Conservation (phyloP, 257 asterid species). For the Penstemon davidsonii region DNA sequence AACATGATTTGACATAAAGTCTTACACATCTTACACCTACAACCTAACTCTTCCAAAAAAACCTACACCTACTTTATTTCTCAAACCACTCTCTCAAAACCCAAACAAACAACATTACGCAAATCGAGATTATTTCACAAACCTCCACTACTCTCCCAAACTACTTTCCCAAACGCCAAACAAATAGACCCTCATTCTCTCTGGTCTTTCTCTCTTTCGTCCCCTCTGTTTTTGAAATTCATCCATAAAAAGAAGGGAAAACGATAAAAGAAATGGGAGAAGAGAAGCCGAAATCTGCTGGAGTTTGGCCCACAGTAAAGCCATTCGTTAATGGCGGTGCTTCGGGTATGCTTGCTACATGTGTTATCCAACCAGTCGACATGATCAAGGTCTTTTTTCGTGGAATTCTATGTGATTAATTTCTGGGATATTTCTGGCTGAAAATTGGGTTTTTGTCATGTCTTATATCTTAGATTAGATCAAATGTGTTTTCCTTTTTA, state of each 20-base stretch:
- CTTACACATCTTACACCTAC: no score
- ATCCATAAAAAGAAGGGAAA: slow-evolving; percentile 26
- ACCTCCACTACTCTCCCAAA: no score
- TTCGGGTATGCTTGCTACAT: slow-evolving; percentile 97
- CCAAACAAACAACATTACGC: no score
- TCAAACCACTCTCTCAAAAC: no score
- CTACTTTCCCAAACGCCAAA: no score
- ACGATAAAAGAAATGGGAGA: slow-evolving; percentile 51
- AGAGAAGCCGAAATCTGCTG: slow-evolving; percentile 68
- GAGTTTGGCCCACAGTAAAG: slow-evolving; percentile 82
- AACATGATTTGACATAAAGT: no score
- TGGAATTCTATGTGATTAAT: neutral
- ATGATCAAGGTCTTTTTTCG: slow-evolving; percentile 75
- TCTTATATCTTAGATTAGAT: neutral
- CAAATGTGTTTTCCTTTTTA: neutral
- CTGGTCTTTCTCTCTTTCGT: slow-evolving; percentile 6
- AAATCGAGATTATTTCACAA: no score
- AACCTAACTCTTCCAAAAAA: no score
- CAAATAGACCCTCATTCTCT: slow-evolving; percentile 20
- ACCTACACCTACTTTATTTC: no score
- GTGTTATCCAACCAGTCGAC: slow-evolving; percentile 93
- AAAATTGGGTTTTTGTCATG: neutral
- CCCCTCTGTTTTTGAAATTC: neutral
- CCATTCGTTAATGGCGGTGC: slow-evolving; percentile 91
- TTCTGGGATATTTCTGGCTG: neutral